Evolutionary conservation across 2,329 filamentous ascomycete genomes (phyloP).

Genomic region (Fusarium fujikuroi): DNA sequence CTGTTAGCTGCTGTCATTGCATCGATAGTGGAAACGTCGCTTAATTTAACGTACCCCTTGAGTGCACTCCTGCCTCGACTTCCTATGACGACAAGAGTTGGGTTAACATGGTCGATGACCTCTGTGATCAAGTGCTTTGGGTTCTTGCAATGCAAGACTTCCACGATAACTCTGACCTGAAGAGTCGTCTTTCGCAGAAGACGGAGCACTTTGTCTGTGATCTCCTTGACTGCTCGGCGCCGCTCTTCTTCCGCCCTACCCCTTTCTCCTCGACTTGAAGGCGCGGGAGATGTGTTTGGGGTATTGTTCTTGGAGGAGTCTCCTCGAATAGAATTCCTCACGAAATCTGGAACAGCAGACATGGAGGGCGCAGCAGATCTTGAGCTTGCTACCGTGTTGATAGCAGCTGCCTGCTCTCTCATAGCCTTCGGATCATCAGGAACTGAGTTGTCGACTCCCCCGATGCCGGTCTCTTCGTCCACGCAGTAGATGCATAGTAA

Average conservation of each 20-base stretch:
- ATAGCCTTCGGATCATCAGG: conserved; percentile 80
- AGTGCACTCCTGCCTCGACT: conserved; percentile 90
- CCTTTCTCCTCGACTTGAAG: conserved; percentile 59
- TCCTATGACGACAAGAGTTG: conserved; percentile 92
- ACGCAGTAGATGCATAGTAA: conserved; percentile 93
- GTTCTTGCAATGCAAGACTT: conserved; percentile 98
- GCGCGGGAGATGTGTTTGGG: conserved; percentile 60
- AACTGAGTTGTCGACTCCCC: conserved; percentile 61
- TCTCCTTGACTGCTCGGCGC: conserved; percentile 80
- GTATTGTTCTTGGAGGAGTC: conserved; percentile 49
- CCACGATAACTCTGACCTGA: conserved; percentile 92
- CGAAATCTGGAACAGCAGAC: conserved; percentile 50
- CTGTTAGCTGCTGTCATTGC: conserved; percentile 46
- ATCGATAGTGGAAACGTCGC: not conserved
- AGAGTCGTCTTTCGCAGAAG: conserved; percentile 89
- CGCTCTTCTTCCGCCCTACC: conserved; percentile 80
- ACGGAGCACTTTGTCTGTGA: conserved; percentile 86
- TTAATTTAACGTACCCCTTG: conserved; percentile 76
- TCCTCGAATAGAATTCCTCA: conserved; percentile 45
- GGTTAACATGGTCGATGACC: conserved; percentile 92
- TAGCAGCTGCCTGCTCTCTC: conserved; percentile 77
- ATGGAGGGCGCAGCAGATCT: conserved; percentile 49
- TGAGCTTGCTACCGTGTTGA: conserved; percentile 69
- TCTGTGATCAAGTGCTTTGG: conserved; percentile 96
- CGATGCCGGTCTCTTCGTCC: conserved; percentile 82